Conservation (phyloP, 2,329 filamentous ascomycete genomes). For the Fusarium decemcellulare region DNA sequence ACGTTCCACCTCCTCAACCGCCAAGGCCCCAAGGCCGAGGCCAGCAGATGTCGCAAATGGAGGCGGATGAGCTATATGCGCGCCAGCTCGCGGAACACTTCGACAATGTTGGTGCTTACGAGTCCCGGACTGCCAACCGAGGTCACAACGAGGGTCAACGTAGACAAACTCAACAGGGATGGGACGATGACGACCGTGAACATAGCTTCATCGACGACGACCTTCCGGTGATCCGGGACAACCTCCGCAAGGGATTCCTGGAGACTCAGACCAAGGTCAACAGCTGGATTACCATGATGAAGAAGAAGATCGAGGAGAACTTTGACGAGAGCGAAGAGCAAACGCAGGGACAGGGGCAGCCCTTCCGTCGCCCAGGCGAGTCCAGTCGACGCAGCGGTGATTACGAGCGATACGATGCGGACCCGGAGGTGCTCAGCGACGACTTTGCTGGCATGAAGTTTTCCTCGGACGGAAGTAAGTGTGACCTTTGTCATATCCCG, state of each 20-base stretch:
- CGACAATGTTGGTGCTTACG: slow-evolving; percentile 73
- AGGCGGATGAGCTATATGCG: slow-evolving; percentile 92
- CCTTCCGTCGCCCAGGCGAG: slow-evolving; percentile 70
- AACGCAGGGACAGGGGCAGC: slow-evolving; percentile 48
- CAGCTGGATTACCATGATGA: slow-evolving; percentile 90
- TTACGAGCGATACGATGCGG: slow-evolving; percentile 93
- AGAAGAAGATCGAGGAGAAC: slow-evolving; percentile 94
- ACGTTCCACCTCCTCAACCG: slow-evolving; percentile 79
- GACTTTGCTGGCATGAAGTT: slow-evolving; percentile 85
- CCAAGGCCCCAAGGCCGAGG: slow-evolving; percentile 78
- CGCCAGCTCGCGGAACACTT: slow-evolving; percentile 95
- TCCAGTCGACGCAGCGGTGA: slow-evolving; percentile 82
- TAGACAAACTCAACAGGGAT: slow-evolving; percentile 53
- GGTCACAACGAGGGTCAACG: slow-evolving; percentile 44
- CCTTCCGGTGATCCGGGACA: slow-evolving; percentile 91
- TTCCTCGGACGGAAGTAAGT: slow-evolving; percentile 73
- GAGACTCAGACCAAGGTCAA: slow-evolving; percentile 96
- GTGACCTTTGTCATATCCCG: background rate
- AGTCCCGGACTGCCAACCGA: slow-evolving; percentile 67
- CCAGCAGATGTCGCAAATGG: slow-evolving; percentile 82
- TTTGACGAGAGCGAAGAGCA: slow-evolving; percentile 77
- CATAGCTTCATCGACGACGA: slow-evolving; percentile 97
- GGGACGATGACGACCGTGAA: slow-evolving; percentile 78
- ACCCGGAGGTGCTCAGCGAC: slow-evolving; percentile 90
- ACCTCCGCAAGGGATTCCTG: slow-evolving; percentile 92